phyloP scores from a whole-genome alignment of 345 rosid species.

The Noccaea caerulescens region DNA sequence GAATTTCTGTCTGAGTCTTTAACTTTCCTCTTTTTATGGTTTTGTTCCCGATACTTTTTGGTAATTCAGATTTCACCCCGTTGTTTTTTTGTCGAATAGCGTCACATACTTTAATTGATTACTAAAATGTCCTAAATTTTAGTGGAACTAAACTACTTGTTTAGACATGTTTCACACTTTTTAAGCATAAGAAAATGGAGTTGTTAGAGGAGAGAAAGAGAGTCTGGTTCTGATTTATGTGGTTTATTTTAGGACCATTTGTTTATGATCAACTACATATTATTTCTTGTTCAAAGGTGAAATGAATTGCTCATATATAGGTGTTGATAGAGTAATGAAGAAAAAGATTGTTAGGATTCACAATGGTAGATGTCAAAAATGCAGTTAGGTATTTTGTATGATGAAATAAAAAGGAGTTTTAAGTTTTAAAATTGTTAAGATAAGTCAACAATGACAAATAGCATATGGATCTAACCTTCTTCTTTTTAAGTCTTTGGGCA shows the following conservation, averaged over 20 bases:
- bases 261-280: background rate
- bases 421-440: background rate
- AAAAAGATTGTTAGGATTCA: background rate
- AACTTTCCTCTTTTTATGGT: background rate
- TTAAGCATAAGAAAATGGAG: conserved; percentile 1
- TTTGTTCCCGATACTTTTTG: conserved; percentile 10
- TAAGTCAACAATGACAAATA: conserved; percentile 5
- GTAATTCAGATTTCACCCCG: background rate
- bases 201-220: conserved; percentile 1
- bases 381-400: background rate
- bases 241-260: background rate
- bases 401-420: background rate
- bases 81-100: background rate
- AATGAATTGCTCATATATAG: background rate
- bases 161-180: background rate
- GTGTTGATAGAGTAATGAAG: background rate
- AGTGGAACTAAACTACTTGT: background rate
- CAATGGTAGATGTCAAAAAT: background rate
- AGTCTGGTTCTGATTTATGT: background rate
- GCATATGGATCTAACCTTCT: background rate
- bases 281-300: background rate
- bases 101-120: background rate
- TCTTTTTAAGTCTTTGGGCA: background rate
- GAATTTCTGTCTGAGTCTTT: background rate
- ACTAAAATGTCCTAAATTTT: background rate